These are phyloP conservation scores for Rhodotorula sphaerocarpa DNA, from an alignment of 768 basidiomycete genomes.

Conservation along the genomic window DNA sequence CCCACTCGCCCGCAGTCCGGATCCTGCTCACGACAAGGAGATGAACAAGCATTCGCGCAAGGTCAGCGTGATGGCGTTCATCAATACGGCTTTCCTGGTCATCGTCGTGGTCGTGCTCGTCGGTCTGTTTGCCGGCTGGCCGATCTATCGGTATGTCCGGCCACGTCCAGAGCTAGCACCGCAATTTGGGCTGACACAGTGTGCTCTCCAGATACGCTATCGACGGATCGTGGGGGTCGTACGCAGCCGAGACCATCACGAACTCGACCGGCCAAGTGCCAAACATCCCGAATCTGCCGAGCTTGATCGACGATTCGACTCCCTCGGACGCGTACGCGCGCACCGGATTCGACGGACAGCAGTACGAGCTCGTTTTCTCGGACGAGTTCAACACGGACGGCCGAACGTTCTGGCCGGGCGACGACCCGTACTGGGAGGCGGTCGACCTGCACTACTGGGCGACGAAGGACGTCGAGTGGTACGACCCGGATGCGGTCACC, in stretches of 20 bases:
- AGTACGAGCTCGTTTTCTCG: conserved; percentile 76
- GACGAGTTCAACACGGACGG: conserved; percentile 72
- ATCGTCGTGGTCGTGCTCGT: conserved; percentile 63
- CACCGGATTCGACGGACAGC: conserved; percentile 60
- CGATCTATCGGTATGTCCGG: conserved; percentile 48
- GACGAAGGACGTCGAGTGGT: conserved; percentile 41
- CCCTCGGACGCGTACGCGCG: conserved; percentile 45
- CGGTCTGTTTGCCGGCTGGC: conserved; percentile 80
- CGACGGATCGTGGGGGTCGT: conserved; percentile 7
- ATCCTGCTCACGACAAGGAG: conserved; percentile 47
- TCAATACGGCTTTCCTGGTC: conserved; percentile 65
- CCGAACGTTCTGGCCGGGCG: conserved; percentile 57
- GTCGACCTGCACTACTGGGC: conserved; percentile 47
- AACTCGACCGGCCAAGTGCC: conserved; percentile 85
- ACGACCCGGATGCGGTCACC: conserved; percentile 45
- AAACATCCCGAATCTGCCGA: conserved; percentile 57
- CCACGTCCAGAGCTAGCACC: background rate
- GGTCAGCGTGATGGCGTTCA: conserved; percentile 74
- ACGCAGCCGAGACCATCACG: conserved; percentile 43
- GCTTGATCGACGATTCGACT: conserved; percentile 69
- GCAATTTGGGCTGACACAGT: background rate
- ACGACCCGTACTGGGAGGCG: conserved; percentile 45
- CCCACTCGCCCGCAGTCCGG: too few relatives aligned
- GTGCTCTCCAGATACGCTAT: background rate
- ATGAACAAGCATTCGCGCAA: conserved; percentile 52